Evolutionary conservation across 768 basidiomycete species (phyloP), one percentile per base, ranked within the genome.

Genomic region (Clavaria fumosa): DNA sequence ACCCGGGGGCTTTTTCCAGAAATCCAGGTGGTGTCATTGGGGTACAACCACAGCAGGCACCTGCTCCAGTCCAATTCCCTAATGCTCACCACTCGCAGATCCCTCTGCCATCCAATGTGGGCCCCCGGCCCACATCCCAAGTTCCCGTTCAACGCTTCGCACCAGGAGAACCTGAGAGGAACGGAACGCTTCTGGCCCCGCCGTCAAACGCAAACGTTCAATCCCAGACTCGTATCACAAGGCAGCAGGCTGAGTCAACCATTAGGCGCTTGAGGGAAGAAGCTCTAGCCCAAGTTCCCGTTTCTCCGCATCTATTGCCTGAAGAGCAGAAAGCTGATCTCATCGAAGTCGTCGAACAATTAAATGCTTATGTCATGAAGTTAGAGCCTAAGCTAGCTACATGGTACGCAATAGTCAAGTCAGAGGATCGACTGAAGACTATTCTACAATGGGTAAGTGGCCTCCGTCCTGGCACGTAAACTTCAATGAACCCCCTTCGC

Each of bases 271-370:
- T n/a, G n/a, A n/a, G n/a, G n/a, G n/a, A n/a, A n/a, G n/a, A n/a
- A n/a, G n/a, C n/a, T 46, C 70, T 33, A 69, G 65, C 48, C 58
- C 58, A 27, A 69, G 72, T 9, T 68, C 67, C 0, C 27, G 55
- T 31, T 57, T 78, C 35, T 66, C 60, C 49, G 70, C 57, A 52
- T 51, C 70, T 21, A 57, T 76, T 23, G 51, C 59, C 9, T n/a
- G n/a, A n/a, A n/a, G n/a, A n/a, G n/a, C n/a, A n/a, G n/a, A 73
- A 77, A 37, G 79, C 80, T 47, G 42, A 75, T 57, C 35, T 19
- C 30, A 6, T 41, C 48, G 35, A 34, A 46, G 18, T 15, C 10
- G 9, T 28, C 14, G 14, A 28, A 14, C 26, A 28, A n/a, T n/a
- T 28, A 28, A 9, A 14, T 28, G 26, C 9, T 28, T 9, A 9